A percentile compares a stretch with the other conserved stretches of the same genome.
These are phyloP conservation scores for Eudorina sp. DNA, from an alignment of 139 green algal species.

Conservation along the genomic window DNA sequence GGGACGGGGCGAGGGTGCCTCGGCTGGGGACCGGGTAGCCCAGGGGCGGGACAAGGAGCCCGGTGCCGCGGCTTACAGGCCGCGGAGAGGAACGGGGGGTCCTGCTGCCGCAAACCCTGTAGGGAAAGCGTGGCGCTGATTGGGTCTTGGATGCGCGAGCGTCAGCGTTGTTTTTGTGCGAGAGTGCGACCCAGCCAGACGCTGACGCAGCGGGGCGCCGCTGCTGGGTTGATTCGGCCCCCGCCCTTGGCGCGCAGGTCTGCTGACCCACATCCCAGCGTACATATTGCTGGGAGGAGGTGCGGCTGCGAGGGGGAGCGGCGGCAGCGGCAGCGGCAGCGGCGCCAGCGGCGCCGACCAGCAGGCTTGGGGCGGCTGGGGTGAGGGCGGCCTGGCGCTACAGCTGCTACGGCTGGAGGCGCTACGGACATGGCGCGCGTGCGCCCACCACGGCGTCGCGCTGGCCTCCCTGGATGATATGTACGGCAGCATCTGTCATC, in stretches of 20 bases:
- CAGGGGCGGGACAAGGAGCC: no score
- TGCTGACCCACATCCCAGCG: constrained; percentile 36
- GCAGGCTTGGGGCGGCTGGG: no score
- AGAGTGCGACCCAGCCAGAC: no score
- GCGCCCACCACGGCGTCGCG: constrained; percentile 62
- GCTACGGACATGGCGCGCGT: constrained; percentile 67
- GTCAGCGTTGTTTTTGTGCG: no score
- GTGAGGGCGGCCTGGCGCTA: neutral
- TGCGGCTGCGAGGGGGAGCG: neutral
- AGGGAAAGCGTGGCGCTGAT: no score
- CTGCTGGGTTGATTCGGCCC: neutral
- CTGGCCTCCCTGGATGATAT: constrained; percentile 60
- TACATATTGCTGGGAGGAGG: constrained; percentile 43
- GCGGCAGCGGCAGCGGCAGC: neutral
- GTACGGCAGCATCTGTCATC: constrained; percentile 50
- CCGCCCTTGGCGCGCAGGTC: constrained; percentile 36
- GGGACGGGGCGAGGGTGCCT: no score
- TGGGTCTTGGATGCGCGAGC: no score
- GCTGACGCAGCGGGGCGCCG: no score
- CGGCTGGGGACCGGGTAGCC: no score
- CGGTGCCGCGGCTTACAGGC: no score
- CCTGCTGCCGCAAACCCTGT: no score
- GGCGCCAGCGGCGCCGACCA: neutral
- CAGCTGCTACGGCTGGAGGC: constrained; percentile 57
- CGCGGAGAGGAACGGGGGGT: no score